Evolutionary conservation across 108 stramenopile genomes (phyloP).

Genomic region (Fistulifera pelliculosa): DNA sequence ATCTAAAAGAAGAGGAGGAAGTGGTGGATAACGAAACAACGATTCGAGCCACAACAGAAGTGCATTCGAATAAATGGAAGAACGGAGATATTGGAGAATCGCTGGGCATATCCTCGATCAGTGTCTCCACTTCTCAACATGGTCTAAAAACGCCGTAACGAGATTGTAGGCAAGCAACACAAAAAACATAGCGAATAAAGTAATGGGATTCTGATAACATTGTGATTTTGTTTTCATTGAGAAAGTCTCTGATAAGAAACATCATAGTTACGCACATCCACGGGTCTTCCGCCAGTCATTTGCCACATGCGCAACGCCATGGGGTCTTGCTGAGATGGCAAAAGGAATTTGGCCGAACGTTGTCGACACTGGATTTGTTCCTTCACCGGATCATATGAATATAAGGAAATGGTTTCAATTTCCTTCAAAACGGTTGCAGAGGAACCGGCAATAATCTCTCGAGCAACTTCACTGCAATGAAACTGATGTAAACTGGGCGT

Average conservation of each 20-base stretch:
- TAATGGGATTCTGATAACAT: no score
- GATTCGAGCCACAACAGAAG: no score
- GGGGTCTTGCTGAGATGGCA: constrained; percentile 66
- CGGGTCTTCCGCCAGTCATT: constrained; percentile 49
- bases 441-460: constrained; percentile 35
- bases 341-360: constrained; percentile 63
- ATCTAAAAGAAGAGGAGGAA: constrained; percentile 1
- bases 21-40: no score
- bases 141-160: no score
- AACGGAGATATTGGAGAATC: no score
- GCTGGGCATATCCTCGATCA: no score
- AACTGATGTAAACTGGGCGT: constrained; percentile 23
- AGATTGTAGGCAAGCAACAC: no score
- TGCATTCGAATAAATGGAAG: no score
- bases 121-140: no score
- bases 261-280: constrained; percentile 75
- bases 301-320: constrained; percentile 66
- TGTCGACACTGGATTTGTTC: constrained; percentile 56
- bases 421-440: constrained; percentile 48
- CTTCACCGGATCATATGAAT: constrained; percentile 19
- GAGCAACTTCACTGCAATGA: constrained; percentile 70
- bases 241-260: constrained; percentile 29
- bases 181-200: no score
- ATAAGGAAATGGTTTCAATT: constrained; percentile 74
- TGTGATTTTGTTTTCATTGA: no score